Evolutionary conservation across 257 asterid genomes (phyloP).

Genomic region (Gardenia jasminoides): DNA sequence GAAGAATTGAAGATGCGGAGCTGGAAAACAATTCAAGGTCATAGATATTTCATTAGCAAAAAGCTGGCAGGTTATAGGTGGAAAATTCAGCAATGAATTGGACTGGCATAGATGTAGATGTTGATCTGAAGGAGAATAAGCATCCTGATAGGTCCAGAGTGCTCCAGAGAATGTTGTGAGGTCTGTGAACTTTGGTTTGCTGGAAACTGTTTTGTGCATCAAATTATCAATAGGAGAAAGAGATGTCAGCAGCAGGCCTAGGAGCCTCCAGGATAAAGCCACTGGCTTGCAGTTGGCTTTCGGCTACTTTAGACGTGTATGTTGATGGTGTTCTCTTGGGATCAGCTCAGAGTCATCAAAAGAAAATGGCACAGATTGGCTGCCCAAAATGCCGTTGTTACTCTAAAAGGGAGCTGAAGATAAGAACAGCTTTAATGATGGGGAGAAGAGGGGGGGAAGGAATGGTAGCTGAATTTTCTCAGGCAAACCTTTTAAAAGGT

Average conservation of each 20-base stretch:
- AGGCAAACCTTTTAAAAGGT: constrained; percentile 82
- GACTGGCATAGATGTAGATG: constrained; percentile 84
- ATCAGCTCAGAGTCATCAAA: constrained; percentile 55
- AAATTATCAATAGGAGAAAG: constrained; percentile 69
- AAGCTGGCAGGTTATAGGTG: constrained; percentile 95
- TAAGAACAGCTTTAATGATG: constrained; percentile 48
- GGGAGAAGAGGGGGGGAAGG: constrained; percentile 50
- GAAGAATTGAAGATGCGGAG: constrained; percentile 95
- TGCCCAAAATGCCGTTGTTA: constrained; percentile 74
- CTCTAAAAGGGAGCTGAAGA: constrained; percentile 73
- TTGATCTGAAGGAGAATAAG: constrained; percentile 59
- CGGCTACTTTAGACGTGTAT: constrained; percentile 89
- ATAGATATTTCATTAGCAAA: constrained; percentile 92
- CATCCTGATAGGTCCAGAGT: constrained; percentile 44
- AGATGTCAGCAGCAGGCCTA: constrained; percentile 97
- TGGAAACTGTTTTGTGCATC: constrained; percentile 64
- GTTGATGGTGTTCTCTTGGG: constrained; percentile 91
- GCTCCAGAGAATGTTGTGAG: constrained; percentile 68
- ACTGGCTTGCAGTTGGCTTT: constrained; percentile 77
- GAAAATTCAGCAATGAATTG: constrained; percentile 83
- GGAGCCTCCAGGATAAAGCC: constrained; percentile 92
- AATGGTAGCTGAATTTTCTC: constrained; percentile 67
- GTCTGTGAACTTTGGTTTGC: constrained; percentile 69
- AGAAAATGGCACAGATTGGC: constrained; percentile 96
- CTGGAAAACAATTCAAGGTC: constrained; percentile 89